These are phyloP conservation scores for Penicillium nordicum DNA, from an alignment of 2,329 filamentous ascomycete species.

Conservation along the genomic window DNA sequence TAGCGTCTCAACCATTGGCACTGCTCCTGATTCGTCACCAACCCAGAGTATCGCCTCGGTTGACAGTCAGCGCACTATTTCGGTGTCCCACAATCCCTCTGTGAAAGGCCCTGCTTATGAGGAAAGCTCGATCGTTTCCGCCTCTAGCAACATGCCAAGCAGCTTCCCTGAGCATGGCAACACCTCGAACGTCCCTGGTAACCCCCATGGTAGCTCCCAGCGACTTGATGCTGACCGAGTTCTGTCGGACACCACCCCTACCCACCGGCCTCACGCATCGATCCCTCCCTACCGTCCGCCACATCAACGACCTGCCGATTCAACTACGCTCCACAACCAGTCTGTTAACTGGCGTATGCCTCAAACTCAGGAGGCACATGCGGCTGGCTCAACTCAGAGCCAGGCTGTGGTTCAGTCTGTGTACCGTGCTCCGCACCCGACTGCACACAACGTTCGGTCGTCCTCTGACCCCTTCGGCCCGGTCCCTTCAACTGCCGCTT, in stretches of 20 bases:
- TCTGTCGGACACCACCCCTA: background rate
- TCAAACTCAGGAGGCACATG: background rate
- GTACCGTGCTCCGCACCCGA: background rate
- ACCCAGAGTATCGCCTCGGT: background rate
- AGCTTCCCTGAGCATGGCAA: background rate
- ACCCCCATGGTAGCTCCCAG: background rate
- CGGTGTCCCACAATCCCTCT: background rate
- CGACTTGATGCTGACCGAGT: background rate
- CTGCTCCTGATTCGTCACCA: background rate
- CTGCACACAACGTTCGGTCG: conserved; percentile 3
- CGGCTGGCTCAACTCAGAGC: background rate
- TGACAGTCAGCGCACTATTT: background rate
- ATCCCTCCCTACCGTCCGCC: background rate
- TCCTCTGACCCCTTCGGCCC: background rate
- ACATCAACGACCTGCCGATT: background rate
- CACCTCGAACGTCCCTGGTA: background rate
- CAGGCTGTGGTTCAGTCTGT: background rate
- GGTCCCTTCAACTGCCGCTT: background rate
- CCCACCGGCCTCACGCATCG: background rate
- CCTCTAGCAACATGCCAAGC: background rate
- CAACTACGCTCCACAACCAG: background rate
- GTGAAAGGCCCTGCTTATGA: background rate
- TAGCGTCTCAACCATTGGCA: background rate
- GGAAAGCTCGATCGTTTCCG: background rate
- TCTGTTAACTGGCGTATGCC: background rate